phyloP scores from a whole-genome alignment of 495 filamentous ascomycete species.

The Corynascus novoguineensis region DNA sequence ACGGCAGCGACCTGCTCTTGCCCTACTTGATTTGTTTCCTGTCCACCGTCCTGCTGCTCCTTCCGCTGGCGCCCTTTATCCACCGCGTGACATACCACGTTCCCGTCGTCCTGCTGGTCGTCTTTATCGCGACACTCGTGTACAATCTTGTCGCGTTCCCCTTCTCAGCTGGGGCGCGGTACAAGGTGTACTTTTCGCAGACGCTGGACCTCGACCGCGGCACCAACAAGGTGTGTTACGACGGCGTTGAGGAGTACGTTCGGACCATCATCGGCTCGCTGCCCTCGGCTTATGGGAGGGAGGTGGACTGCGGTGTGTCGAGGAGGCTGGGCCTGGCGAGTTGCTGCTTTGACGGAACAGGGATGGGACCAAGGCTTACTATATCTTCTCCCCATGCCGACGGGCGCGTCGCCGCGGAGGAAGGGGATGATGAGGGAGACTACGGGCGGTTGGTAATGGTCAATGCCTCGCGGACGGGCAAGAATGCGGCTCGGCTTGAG shows the following conservation, averaged over 20 bases:
- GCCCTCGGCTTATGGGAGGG: constrained; percentile 63
- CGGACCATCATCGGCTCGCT: constrained; percentile 57
- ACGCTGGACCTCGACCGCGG: constrained; percentile 71
- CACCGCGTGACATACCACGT: constrained; percentile 82
- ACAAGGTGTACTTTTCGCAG: constrained; percentile 87
- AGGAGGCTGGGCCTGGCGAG: constrained; percentile 44
- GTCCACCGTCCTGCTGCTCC: constrained; percentile 65
- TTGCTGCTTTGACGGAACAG: constrained; percentile 63
- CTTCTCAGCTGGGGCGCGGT: constrained; percentile 68
- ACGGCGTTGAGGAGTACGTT: constrained; percentile 68
- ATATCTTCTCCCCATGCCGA: constrained; percentile 24
- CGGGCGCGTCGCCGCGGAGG: constrained; percentile 47
- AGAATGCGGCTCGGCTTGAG: constrained; percentile 22
- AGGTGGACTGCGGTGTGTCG: constrained; percentile 42
- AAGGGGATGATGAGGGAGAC: constrained; percentile 32
- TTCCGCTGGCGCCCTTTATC: constrained; percentile 75
- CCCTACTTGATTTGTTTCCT: constrained; percentile 65
- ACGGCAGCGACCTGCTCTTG: constrained; percentile 60
- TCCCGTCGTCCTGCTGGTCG: constrained; percentile 65
- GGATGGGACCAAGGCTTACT: not conserved
- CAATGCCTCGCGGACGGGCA: constrained; percentile 21
- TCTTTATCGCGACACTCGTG: constrained; percentile 71
- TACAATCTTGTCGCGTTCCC: constrained; percentile 89
- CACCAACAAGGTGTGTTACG: constrained; percentile 60
- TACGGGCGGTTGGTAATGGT: constrained; percentile 23